Evolutionary conservation across 1,284 basidiomycete genomes (phyloP), one percentile per base, ranked within the genome.

Genomic region (Pseudozyma tsukubaensis): DNA sequence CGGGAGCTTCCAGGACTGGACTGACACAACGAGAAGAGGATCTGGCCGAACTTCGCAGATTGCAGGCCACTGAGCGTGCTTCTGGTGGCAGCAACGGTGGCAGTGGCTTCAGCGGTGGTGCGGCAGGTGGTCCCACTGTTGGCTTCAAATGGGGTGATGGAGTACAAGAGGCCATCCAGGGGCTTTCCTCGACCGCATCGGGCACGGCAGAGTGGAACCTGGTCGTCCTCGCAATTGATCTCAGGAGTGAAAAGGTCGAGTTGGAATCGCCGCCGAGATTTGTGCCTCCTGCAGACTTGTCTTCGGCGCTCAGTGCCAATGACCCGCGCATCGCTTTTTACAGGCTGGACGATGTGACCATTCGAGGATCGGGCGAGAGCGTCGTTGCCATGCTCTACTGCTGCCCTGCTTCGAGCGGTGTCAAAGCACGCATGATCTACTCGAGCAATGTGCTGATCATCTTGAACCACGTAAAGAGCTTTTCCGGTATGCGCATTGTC

Each of bases 381-480:
- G 70, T 73, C 4, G 68, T 80, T 12, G 76, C 74, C 9, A 71
- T 77, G 67, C 76, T 80, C 49, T 80, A 80, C 60, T 73, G 68
- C 66, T 80, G 79, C 44, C 79, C 79, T 3, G 55, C 64, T 0
- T 59, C 59, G 12, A 79, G 72, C 47, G 67, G 74, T 16, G 69
- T 80, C 50, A 74, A 76, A 47, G 57, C 70, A 34, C 52, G 75
- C 32, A 80, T 80, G 79, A 59, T 80, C 43, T 80, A 80, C 51
- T 73, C 72, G 48, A 61, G 59, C 61, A 79, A 79, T 49, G 64
- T 80, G 37, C 52, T 78, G 4, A 64, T 61, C 47, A 66, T 67
- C 16, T 39, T 72, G 10, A 71, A 75, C 52, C 69, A 71, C 39
- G 76, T 78, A 35, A 76, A 69, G 42, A 35, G 48, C n/a, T 69